Conservation (phyloP, 163 green algal species). For the Trebouxiophyceae sp. region DNA sequence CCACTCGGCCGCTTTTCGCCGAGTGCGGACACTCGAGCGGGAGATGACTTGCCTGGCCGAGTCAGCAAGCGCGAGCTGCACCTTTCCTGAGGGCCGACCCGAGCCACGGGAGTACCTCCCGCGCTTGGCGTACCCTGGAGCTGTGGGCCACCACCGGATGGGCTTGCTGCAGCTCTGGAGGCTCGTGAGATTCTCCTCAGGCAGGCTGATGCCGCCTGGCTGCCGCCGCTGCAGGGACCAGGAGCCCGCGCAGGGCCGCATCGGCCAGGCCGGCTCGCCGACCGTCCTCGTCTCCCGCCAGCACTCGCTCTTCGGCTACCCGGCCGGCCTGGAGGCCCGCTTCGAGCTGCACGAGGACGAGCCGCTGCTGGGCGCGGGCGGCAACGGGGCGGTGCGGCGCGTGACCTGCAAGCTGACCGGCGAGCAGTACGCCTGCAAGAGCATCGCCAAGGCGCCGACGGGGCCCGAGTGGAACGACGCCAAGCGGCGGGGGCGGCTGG, state of each 20-base stretch:
- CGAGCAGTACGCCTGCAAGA: slow-evolving; percentile 86
- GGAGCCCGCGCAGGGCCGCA: not conserved
- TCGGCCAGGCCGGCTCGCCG: not conserved
- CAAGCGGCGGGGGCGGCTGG: slow-evolving; percentile 4
- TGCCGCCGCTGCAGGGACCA: not conserved
- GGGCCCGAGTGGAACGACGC: not conserved
- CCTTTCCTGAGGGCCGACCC: too few relatives aligned
- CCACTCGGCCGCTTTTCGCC: too few relatives aligned
- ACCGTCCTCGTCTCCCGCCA: not conserved
- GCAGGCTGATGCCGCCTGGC: too few relatives aligned
- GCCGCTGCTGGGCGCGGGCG: slow-evolving; percentile 13
- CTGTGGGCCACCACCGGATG: too few relatives aligned
- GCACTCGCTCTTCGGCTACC: not conserved
- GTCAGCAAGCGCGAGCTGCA: too few relatives aligned
- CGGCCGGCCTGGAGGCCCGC: not conserved
- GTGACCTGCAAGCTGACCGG: slow-evolving; percentile 36
- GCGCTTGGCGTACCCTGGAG: too few relatives aligned
- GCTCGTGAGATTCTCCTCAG: too few relatives aligned
- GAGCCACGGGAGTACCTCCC: too few relatives aligned
- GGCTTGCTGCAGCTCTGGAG: too few relatives aligned
- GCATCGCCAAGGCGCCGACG: slow-evolving; percentile 64
- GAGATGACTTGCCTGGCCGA: too few relatives aligned
- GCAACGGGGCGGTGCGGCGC: slow-evolving; percentile 29
- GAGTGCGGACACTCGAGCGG: too few relatives aligned
- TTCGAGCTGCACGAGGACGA: not conserved